phyloP scores from a whole-genome alignment of 2,329 filamentous ascomycete genomes.

The Zymoseptoria brevis region DNA sequence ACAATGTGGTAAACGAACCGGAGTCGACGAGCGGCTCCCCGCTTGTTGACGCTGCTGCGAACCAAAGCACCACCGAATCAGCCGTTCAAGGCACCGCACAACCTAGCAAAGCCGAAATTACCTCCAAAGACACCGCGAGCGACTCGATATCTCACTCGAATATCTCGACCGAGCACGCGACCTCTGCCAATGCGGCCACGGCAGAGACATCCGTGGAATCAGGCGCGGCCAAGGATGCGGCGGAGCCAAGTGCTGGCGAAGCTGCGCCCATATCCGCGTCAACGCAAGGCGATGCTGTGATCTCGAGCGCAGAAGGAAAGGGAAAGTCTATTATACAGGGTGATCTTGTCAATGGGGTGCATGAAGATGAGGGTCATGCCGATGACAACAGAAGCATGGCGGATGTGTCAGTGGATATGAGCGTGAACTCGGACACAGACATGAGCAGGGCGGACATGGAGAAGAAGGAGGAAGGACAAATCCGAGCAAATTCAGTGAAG shows the following conservation, averaged over 20 bases:
- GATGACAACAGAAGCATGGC: slow-evolving; percentile 51
- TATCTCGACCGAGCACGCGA: slow-evolving; percentile 10
- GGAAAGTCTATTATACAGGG: neutral
- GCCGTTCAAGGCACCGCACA: slow-evolving; percentile 39
- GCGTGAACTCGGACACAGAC: slow-evolving; percentile 70
- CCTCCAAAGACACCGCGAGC: slow-evolving; percentile 34
- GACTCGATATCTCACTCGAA: slow-evolving; percentile 12
- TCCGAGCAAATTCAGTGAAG: slow-evolving; percentile 54
- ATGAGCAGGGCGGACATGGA: slow-evolving; percentile 52
- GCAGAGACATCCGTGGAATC: slow-evolving; percentile 6
- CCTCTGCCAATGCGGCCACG: slow-evolving; percentile 3
- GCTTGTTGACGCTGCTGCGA: slow-evolving; percentile 58
- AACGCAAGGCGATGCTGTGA: slow-evolving; percentile 2
- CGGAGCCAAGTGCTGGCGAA: slow-evolving; percentile 29
- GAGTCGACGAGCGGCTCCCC: slow-evolving; percentile 55
- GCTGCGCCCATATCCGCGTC: slow-evolving; percentile 12
- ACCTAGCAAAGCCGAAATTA: slow-evolving; percentile 22
- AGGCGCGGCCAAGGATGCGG: slow-evolving; percentile 14
- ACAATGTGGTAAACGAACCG: slow-evolving; percentile 65
- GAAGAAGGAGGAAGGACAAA: slow-evolving; percentile 46
- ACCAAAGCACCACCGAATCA: slow-evolving; percentile 46
- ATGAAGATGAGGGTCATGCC: slow-evolving; percentile 31
- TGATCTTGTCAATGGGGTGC: slow-evolving; percentile 14
- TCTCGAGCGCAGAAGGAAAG: no score
- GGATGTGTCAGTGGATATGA: slow-evolving; percentile 60